Evolutionary conservation across 108 stramenopile species (phyloP).

Genomic region (Parietichytrium sp.): DNA sequence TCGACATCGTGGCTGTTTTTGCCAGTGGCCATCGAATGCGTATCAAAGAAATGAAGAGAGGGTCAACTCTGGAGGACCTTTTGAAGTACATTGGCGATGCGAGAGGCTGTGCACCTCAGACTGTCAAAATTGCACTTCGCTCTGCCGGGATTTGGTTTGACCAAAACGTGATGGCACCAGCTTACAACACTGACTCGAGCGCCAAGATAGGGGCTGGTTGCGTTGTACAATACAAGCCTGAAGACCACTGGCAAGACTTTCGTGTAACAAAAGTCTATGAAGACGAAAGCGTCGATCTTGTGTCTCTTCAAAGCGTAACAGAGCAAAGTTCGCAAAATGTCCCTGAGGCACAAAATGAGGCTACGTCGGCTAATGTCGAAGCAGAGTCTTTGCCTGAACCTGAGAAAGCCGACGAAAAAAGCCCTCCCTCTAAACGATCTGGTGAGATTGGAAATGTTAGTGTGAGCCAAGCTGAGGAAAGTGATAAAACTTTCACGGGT

Average conservation of each 20-base stretch:
- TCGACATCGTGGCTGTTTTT: background rate
- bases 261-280: background rate
- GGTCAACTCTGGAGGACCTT: background rate
- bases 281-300: background rate
- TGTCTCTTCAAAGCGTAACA: background rate
- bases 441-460: too few relatives aligned
- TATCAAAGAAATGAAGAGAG: background rate
- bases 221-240: background rate
- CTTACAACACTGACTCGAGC: background rate
- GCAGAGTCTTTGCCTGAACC: background rate
- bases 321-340: too few relatives aligned
- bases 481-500: too few relatives aligned
- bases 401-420: background rate
- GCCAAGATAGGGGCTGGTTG: conserved; percentile 26
- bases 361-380: background rate
- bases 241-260: background rate
- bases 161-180: background rate
- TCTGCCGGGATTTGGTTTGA: conserved; percentile 25
- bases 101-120: background rate
- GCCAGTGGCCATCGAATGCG: background rate
- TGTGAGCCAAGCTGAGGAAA: too few relatives aligned
- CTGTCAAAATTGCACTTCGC: background rate
- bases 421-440: too few relatives aligned
- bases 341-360: too few relatives aligned
- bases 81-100: background rate